Conservation (phyloP, 2,329 filamentous ascomycete species). For the Xylaria sp. region DNA sequence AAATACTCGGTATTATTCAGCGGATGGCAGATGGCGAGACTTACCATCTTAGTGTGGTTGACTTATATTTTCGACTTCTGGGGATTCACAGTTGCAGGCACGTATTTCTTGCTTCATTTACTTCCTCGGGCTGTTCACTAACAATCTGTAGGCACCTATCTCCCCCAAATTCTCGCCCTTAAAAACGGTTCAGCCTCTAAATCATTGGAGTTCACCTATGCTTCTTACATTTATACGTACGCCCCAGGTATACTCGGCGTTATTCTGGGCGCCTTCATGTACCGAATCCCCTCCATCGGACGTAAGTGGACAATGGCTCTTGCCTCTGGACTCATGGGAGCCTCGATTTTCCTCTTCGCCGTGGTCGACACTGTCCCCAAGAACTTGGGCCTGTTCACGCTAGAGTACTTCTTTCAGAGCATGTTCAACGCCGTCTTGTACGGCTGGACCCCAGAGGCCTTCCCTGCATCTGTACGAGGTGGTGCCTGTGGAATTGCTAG, state of each 20-base stretch:
- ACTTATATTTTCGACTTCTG: conserved; percentile 25
- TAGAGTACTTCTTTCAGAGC: conserved; percentile 43
- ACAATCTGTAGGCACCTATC: conserved; percentile 13
- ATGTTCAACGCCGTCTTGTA: conserved; percentile 50
- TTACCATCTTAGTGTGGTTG: conserved; percentile 17
- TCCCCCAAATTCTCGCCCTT: conserved; percentile 21
- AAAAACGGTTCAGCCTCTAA: conserved; percentile 16
- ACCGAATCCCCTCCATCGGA: conserved; percentile 18
- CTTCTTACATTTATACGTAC: conserved; percentile 24
- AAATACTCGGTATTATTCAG: conserved; percentile 44
- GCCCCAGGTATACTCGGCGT: conserved; percentile 21
- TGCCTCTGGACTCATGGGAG: conserved; percentile 11
- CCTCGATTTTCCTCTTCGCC: conserved; percentile 23
- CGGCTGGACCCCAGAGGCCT: conserved; percentile 61
- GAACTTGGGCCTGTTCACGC: conserved; percentile 42
- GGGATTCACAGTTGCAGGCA: conserved; percentile 20
- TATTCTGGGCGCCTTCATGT: conserved; percentile 12
- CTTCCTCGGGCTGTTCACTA: background rate
- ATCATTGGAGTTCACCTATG: conserved; percentile 20
- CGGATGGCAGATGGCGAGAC: conserved; percentile 16
- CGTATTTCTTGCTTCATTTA: background rate
- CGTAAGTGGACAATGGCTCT: conserved; percentile 21
- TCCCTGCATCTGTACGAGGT: conserved; percentile 60
- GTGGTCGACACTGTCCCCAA: conserved; percentile 49
- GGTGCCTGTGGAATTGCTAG: conserved; percentile 53